Evolutionary conservation across 768 basidiomycete species (phyloP), one percentile per base, ranked within the genome.

Genomic region (Suillus plorans): DNA sequence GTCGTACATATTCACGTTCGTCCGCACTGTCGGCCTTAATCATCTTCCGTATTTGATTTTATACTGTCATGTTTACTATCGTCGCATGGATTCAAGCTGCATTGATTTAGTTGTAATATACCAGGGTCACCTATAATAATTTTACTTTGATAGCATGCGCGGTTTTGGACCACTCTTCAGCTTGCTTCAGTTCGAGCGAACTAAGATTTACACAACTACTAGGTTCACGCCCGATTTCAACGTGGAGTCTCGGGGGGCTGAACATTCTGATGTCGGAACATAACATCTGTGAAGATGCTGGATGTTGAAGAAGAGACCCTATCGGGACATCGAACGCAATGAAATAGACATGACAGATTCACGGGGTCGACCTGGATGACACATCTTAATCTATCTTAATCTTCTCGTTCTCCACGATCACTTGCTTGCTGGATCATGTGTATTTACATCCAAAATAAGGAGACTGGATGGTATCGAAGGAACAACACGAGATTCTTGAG

Each of bases 51-150:
- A 62, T 60, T 64, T 64, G 31, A 41, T 63, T 64, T 49, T 31
- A 62, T 55, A 55, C n/a, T 61, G 42, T 63, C 60, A 28, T 62
- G 59, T 58, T 45, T 64, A n/a, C 42, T 64, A 61, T 62, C 63
- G 59, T 64, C n/a, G 49, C 58, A 59, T 42, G 58, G 41, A 42
- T 28, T 55, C 22, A 62, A 41, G 57, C 10, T 34, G 63, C 59
- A 61, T 62, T 47, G 44, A 28, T 62, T 31, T 61, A 61, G 45
- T 63, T 64, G 63, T 64, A 64, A 34, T 44, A 63, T 64, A 63
- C 61, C 36, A 57, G 42, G 62, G 37, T 41, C 39, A 20, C 39
- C 10, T 58, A 59, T 59, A 59, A 59, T 59, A 59, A 59, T 28
- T 58, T 56, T 28, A 41, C 25, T 41, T 41, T 56, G 55, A 41